These are phyloP conservation scores for Neurospora hispaniola DNA, from an alignment of 495 filamentous ascomycete genomes.

Conservation along the genomic window DNA sequence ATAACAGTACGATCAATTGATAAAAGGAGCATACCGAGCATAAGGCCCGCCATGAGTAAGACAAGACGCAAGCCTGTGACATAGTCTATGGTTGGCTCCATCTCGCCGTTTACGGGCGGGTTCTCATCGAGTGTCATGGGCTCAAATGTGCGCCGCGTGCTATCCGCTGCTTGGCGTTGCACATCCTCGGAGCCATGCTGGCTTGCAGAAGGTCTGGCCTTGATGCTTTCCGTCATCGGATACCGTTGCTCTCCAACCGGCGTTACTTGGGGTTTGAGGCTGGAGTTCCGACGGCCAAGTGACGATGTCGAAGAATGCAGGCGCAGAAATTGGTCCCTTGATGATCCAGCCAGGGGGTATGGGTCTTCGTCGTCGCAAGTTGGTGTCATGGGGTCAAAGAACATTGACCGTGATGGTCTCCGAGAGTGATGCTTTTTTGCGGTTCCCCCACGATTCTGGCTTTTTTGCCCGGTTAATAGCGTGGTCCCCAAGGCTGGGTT, in stretches of 20 bases:
- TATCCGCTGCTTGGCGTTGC: not conserved
- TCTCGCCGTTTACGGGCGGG: not conserved
- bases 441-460: not conserved
- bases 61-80: constrained; percentile 21
- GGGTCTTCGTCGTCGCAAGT: not conserved
- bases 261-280: constrained; percentile 6
- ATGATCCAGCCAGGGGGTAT: not conserved
- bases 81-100: constrained; percentile 6
- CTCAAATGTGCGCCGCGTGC: not conserved
- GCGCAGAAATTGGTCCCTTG: not conserved
- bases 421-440: not conserved
- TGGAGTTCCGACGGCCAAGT: constrained; percentile 7
- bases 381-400: not conserved
- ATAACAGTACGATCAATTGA: constrained; percentile 35
- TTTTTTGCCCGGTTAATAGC: not conserved
- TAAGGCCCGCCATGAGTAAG: constrained; percentile 25
- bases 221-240: constrained; percentile 17
- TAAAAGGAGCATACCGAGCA: constrained; percentile 29
- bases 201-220: constrained; percentile 5
- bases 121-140: constrained; percentile 1
- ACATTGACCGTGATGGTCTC: not conserved
- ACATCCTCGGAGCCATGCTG: not conserved
- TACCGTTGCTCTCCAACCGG: constrained; percentile 24
- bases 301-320: not conserved
- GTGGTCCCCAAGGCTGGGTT: not conserved